Percentiles rank a stretch among this genome's conserved stretches.
phyloP scores from a whole-genome alignment of 495 filamentous ascomycete genomes.

The Cudoniella acicularis region DNA sequence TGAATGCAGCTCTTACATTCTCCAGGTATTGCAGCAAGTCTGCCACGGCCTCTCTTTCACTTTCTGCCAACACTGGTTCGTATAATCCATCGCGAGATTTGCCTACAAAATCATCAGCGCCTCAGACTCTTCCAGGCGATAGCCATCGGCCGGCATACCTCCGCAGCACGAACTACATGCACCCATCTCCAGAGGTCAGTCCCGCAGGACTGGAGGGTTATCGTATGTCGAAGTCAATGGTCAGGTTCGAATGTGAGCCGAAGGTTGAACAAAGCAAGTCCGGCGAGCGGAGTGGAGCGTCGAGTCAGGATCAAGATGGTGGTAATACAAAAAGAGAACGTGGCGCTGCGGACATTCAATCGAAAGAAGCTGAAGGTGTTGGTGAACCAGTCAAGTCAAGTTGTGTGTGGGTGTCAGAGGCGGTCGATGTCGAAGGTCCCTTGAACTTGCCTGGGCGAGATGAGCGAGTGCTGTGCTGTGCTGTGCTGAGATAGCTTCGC shows the following conservation, averaged over 20 bases:
- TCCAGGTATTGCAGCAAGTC: constrained; percentile 94
- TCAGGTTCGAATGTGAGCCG: constrained; percentile 13
- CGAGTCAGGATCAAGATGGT: neutral
- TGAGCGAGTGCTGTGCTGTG: no score
- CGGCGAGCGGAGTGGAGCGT: neutral
- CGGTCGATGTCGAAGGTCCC: neutral
- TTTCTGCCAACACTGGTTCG: constrained; percentile 92
- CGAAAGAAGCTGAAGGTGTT: neutral
- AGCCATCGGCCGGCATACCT: constrained; percentile 33
- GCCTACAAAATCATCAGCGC: constrained; percentile 43
- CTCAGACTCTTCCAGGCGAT: neutral
- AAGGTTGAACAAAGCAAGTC: constrained; percentile 18
- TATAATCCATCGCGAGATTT: constrained; percentile 91
- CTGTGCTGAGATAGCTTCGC: neutral
- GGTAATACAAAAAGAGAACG: neutral
- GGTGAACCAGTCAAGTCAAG: neutral
- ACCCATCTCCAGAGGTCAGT: constrained; percentile 35
- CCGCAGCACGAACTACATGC: constrained; percentile 49
- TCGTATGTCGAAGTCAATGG: constrained; percentile 19
- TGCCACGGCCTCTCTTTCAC: constrained; percentile 94
- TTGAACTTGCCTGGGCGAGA: constrained; percentile 14
- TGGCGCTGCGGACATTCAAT: neutral
- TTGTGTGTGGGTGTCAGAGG: neutral
- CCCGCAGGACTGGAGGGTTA: constrained; percentile 24
- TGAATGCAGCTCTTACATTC: constrained; percentile 59